Base-by-base conservation (phyloP, 768 basidiomycete genomes). In the Serendipita indica region DNA sequence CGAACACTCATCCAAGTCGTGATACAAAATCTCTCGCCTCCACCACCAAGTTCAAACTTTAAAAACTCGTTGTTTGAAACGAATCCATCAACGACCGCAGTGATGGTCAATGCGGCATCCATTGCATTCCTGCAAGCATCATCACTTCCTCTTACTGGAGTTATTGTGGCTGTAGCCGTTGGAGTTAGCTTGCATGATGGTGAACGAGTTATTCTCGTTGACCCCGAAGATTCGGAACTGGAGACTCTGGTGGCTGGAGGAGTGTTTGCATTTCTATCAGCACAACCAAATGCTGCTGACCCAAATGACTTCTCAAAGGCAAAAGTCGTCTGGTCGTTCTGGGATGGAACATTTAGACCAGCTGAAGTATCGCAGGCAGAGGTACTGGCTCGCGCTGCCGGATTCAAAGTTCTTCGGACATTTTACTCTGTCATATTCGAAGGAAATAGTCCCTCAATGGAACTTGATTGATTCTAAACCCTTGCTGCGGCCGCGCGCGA, bases 1-100 rank as follows among this genome's bases (percentile, higher is more conserved):
- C 73, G 89, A 13, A 81, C 84, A 2, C 74, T 88, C 7, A 72
- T 89, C 2, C 88, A 89, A 63, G 73, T 91, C n/a, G 83, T 87
- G 1, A 74, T 85, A 0, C 89, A 91, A 68, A 73, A 77, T 2
- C 72, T 88, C 1, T 58, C 60, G 58, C 69, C 7, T 62, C 60
- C 37, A 39, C 49, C 41, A 57, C 1, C 57, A 39, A 33, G 46
- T 30, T 18, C 56, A 6, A 28, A 45, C 33, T 35, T 5, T 25
- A 33, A 41, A 14, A 32, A 52, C 0, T 25, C 57, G 14, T 34
- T 63, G 16, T 61, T 60, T 3, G 64, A 64, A 12, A 67, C 64
- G 57, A 70, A 70, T 32, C 72, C 76, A 27, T 71, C 72, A 0
- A 70, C 85, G 25, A 70, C 79, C 1, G 82, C 86, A 0, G 76